Conservation (phyloP, 495 filamentous ascomycete species). For the Glonium stellatum region DNA sequence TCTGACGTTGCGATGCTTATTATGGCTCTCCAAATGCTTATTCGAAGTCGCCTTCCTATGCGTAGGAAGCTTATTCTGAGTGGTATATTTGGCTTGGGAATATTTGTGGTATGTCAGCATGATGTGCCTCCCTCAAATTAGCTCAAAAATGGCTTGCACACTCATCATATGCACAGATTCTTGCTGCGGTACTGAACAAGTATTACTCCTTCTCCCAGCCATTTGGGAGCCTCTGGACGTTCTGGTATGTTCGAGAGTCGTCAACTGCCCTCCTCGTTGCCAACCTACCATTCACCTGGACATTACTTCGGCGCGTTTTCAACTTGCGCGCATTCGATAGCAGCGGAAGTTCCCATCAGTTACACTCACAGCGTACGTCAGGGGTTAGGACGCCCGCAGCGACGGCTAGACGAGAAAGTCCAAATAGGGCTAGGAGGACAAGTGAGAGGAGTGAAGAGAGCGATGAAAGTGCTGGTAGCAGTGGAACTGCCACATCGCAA, state of each 20-base stretch:
- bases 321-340: constrained; percentile 38
- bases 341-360: neutral
- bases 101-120: constrained; percentile 45
- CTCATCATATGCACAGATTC: constrained; percentile 35
- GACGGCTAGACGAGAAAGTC: neutral
- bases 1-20: constrained; percentile 54
- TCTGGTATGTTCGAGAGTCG: constrained; percentile 61
- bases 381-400: neutral
- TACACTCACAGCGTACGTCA: constrained; percentile 9
- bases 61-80: constrained; percentile 46
- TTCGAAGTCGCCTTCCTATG: constrained; percentile 45
- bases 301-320: constrained; percentile 49
- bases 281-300: constrained; percentile 56
- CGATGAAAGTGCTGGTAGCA: neutral
- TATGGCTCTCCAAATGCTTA: constrained; percentile 52
- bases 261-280: constrained; percentile 54
- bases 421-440: neutral
- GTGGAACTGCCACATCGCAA: neutral
- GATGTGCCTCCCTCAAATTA: neutral
- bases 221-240: constrained; percentile 50
- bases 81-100: constrained; percentile 45
- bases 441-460: neutral
- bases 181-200: constrained; percentile 57
- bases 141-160: no score
- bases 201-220: constrained; percentile 55